Evolutionary conservation across 108 stramenopile genomes (phyloP).

Genomic region (Chaetoceros muelleri): DNA sequence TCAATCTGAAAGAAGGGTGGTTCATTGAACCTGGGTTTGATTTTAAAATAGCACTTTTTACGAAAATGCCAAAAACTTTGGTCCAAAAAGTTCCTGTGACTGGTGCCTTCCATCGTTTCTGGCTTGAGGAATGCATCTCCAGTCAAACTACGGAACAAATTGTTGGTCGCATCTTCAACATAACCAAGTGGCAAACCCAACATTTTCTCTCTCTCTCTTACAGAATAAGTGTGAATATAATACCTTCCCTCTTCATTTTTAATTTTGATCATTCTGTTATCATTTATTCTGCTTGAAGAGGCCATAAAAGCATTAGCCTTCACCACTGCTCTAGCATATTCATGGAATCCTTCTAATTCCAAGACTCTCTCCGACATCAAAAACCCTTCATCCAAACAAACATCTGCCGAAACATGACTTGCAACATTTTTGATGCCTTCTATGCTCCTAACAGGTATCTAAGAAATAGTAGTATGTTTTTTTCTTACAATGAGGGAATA

Average conservation of each 20-base stretch:
- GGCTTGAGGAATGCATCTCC: slow-evolving; percentile 9
- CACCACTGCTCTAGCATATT: too few species aligned
- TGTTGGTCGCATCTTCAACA: slow-evolving; percentile 5
- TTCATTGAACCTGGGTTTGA: neutral
- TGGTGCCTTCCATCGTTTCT: slow-evolving; percentile 11
- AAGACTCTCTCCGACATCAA: too few species aligned
- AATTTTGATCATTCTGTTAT: slow-evolving; percentile 7
- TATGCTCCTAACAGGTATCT: too few species aligned
- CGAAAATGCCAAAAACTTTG: slow-evolving; percentile 11
- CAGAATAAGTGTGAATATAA: slow-evolving; percentile 6
- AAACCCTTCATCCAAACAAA: too few species aligned
- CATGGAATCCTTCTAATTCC: too few species aligned
- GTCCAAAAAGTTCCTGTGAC: slow-evolving; percentile 10
- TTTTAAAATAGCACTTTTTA: slow-evolving; percentile 14
- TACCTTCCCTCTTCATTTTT: slow-evolving; percentile 2
- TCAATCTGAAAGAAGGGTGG: slow-evolving; percentile 17
- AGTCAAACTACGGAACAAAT: slow-evolving; percentile 9
- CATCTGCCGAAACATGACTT: too few species aligned
- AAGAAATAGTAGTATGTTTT: too few species aligned
- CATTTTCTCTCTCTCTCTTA: slow-evolving; percentile 17
- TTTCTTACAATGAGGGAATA: too few species aligned
- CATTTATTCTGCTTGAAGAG: slow-evolving; percentile 13
- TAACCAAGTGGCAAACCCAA: slow-evolving; percentile 19
- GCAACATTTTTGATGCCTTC: too few species aligned
- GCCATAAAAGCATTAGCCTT: slow-evolving; percentile 23